Base-by-base conservation (phyloP, 345 rosid genomes). In the Laguncularia racemosa region DNA sequence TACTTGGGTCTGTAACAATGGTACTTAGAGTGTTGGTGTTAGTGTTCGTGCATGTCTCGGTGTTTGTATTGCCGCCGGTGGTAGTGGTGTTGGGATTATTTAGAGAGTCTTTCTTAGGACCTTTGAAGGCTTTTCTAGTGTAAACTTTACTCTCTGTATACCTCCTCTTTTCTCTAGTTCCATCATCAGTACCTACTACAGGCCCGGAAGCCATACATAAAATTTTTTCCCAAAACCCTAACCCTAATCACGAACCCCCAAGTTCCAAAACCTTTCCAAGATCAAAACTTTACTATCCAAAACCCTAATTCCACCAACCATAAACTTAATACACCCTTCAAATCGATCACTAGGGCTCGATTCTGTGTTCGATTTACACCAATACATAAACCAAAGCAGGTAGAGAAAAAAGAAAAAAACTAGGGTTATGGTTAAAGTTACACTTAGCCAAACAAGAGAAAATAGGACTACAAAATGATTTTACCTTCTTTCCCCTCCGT, bases 121-220 rank as follows among this genome's bases (percentile, higher is more conserved):
- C 86, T 66, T 71, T 86, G 47, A 75, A 86, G 33, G 81, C 77
- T 71, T 89, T 92, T 72, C 99, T 80, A 14, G 77, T 83, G 64
- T 92, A 92, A 14, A 92, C 99, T 67, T 69, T 92, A 74, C 58
- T 71, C 74, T 70, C 85, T 2, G 60, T 54, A 46, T 68, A 81
- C 61, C 81, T 83, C 72, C 71, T 86, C 74, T 78, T 89, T 78
- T 86, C 91, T 64, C 73, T 79, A 13, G 71, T 71, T 43, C 76
- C 93, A 67, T 77, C 86, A 56, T 69, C 79, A 66, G 75, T 91
- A 66, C 80, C 88, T 48, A 69, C 85, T 65, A 73, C 72, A 69
- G 85, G 76, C 85, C 76, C 96, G 62, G 97, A 93, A 78, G 96
- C 99, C 99, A 89, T 93, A 73, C 96, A 86, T 76, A 77, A 71